A percentile compares a stretch with the other conserved stretches of the same genome.
Evolutionary conservation across 2,329 filamentous ascomycete genomes (phyloP).

Genomic region (Trichoderma oligosporum): DNA sequence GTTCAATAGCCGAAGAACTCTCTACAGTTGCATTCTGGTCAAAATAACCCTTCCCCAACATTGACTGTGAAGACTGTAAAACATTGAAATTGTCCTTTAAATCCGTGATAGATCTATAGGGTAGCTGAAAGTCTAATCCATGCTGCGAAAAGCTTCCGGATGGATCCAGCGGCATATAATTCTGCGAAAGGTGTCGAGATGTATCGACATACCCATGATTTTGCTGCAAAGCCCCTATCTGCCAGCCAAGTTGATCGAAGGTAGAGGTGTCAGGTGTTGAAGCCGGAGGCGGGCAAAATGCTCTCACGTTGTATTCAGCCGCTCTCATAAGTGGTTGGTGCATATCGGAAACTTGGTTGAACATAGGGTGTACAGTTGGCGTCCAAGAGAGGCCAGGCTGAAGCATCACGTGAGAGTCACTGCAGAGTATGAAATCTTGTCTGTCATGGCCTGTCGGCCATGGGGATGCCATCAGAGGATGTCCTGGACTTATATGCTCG

Average conservation of each 20-base stretch:
- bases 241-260: constrained; percentile 27
- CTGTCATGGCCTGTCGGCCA: constrained; percentile 12
- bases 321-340: constrained; percentile 35
- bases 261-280: constrained; percentile 31
- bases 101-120: neutral
- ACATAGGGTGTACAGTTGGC: constrained; percentile 14
- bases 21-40: neutral
- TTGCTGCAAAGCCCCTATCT: constrained; percentile 18
- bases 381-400: constrained; percentile 10
- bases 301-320: constrained; percentile 38
- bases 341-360: constrained; percentile 23
- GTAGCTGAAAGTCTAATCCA: neutral
- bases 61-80: neutral
- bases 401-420: neutral
- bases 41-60: neutral
- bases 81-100: neutral
- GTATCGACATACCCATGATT: constrained; percentile 13
- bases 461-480: neutral
- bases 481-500: neutral
- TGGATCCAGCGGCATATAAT: neutral
- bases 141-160: neutral
- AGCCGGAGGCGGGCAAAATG: constrained; percentile 37
- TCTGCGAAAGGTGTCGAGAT: neutral
- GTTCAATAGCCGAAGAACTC: neutral
- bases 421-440: constrained; percentile 3